Conservation (phyloP, 345 rosid species). For the Eucalyptus lansdowneana region DNA sequence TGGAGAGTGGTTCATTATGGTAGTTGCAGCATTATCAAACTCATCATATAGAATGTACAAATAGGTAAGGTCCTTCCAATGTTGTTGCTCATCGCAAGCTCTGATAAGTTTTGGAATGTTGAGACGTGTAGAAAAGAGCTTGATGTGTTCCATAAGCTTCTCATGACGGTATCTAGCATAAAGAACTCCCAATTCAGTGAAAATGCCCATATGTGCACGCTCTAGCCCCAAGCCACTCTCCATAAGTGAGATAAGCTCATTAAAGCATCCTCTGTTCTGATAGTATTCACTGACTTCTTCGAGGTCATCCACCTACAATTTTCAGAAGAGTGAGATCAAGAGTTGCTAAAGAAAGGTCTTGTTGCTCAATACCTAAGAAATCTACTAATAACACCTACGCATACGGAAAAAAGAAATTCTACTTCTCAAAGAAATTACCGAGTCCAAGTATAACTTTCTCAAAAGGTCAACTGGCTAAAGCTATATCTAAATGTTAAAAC, state of each 20-base stretch:
- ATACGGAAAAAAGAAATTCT: not conserved
- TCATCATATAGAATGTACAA: constrained; percentile 88
- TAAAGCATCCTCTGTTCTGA: constrained; percentile 97
- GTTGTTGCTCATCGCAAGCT: constrained; percentile 98
- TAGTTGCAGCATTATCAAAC: constrained; percentile 97
- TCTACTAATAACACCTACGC: not conserved
- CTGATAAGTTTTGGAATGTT: constrained; percentile 95
- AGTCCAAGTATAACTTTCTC: not conserved
- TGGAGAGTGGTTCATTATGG: constrained; percentile 98
- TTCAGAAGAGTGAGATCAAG: not conserved
- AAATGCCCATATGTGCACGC: constrained; percentile 99
- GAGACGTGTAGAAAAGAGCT: constrained; percentile 92
- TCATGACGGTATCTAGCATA: constrained; percentile 95
- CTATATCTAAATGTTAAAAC: not conserved
- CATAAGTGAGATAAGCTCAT: constrained; percentile 93
- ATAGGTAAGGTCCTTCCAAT: constrained; percentile 92
- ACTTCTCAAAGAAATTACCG: not conserved
- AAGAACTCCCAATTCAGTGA: constrained; percentile 94
- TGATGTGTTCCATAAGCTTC: constrained; percentile 98
- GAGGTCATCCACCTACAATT: constrained; percentile 85
- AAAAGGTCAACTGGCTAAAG: not conserved
- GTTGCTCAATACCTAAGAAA: not conserved
- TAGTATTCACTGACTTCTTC: constrained; percentile 96
- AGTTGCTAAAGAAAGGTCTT: not conserved
- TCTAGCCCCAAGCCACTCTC: constrained; percentile 98